These are phyloP conservation scores for Epichloe brachyelytri DNA, from an alignment of 2,329 filamentous ascomycete species.

Conservation along the genomic window DNA sequence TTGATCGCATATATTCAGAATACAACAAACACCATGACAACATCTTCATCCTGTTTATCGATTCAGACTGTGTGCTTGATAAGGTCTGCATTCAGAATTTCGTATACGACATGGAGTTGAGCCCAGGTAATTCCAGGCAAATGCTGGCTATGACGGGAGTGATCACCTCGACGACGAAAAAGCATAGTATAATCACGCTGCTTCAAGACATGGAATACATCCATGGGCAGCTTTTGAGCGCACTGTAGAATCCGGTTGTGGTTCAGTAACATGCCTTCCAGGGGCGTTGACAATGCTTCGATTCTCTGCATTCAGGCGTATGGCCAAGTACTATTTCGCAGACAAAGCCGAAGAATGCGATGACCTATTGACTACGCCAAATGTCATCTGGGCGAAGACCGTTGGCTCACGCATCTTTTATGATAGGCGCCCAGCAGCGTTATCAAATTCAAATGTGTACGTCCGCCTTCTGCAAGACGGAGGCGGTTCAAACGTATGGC, in stretches of 20 bases:
- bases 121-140: slow-evolving; percentile 78
- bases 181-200: slow-evolving; percentile 78
- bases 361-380: slow-evolving; percentile 92
- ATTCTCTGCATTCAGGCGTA: slow-evolving; percentile 88
- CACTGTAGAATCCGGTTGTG: slow-evolving; percentile 88
- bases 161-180: slow-evolving; percentile 86
- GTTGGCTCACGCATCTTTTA: slow-evolving; percentile 95
- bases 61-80: slow-evolving; percentile 93
- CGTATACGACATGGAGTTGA: slow-evolving; percentile 96
- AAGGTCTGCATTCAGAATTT: slow-evolving; percentile 90
- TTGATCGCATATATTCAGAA: slow-evolving; percentile 80
- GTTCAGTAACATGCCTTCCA: slow-evolving; percentile 86
- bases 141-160: slow-evolving; percentile 98
- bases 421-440: slow-evolving; percentile 86
- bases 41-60: slow-evolving; percentile 90
- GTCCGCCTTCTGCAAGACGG: slow-evolving; percentile 95
- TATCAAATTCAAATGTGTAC: slow-evolving; percentile 98
- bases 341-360: slow-evolving; percentile 93
- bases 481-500: slow-evolving; percentile 78
- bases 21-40: slow-evolving; percentile 84
- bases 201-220: slow-evolving; percentile 98
- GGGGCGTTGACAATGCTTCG: slow-evolving; percentile 92
- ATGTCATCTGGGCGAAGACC: slow-evolving; percentile 86
- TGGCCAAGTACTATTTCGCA: slow-evolving; percentile 98
- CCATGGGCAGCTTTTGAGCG: slow-evolving; percentile 89